Evolutionary conservation across 225 moss, liverwort and hornwort genomes (phyloP).

Genomic region (Sphagnum contortum): DNA sequence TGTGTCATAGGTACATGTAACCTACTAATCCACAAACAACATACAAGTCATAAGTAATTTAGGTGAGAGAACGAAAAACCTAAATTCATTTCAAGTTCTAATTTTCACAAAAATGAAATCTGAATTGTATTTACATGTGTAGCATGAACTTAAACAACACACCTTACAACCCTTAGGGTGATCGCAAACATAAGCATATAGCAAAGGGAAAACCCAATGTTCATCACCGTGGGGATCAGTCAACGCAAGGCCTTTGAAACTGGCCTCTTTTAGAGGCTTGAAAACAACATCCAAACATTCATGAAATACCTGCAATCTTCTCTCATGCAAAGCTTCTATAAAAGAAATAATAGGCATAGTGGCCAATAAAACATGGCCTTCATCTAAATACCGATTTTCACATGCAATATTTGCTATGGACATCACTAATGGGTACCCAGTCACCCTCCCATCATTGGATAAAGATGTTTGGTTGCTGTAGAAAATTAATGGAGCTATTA

Average conservation of each 20-base stretch:
- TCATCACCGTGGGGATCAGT: background rate
- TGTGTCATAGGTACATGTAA: too few species aligned
- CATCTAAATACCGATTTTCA: slow-evolving; percentile 2
- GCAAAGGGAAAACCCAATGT: background rate
- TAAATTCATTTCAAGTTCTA: too few species aligned
- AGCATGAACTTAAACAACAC: too few species aligned
- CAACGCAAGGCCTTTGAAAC: background rate
- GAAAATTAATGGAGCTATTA: slow-evolving; percentile 1
- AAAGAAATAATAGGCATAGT: background rate
- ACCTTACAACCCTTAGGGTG: slow-evolving; percentile 3
- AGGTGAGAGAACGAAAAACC: too few species aligned
- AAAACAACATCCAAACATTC: background rate
- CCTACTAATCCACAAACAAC: too few species aligned
- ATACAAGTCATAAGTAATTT: too few species aligned
- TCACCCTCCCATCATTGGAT: background rate
- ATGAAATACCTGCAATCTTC: slow-evolving; percentile 1
- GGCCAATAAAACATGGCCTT: background rate
- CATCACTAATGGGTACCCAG: background rate
- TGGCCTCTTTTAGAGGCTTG: background rate
- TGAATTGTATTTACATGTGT: too few species aligned
- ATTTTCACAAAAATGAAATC: too few species aligned
- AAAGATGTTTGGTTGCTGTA: background rate
- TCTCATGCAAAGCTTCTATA: background rate
- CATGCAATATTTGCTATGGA: slow-evolving; percentile 1
- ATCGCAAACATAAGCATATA: slow-evolving; percentile 1